These are phyloP conservation scores for Taphrina pruni DNA, from an alignment of 1,139 yeast species.

Conservation along the genomic window DNA sequence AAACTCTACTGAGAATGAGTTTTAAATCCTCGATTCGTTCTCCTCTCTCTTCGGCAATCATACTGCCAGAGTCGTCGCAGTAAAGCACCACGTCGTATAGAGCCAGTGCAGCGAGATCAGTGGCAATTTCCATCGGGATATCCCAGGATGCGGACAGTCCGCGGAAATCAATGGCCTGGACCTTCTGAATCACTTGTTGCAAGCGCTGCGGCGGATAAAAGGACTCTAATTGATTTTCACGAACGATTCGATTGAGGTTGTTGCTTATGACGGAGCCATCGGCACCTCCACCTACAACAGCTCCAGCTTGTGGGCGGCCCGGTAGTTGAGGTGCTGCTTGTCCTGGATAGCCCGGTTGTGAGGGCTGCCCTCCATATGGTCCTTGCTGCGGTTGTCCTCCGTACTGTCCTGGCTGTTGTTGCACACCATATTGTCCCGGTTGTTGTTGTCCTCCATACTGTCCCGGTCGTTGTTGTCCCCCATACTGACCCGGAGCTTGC, in stretches of 20 bases:
- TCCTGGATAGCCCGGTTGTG: slow-evolving; percentile 31
- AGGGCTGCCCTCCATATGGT: slow-evolving; percentile 43
- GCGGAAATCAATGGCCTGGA: slow-evolving; percentile 46
- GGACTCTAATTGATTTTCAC: slow-evolving; percentile 50
- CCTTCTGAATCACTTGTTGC: slow-evolving; percentile 49
- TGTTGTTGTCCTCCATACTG: slow-evolving; percentile 23
- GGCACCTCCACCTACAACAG: slow-evolving; percentile 19
- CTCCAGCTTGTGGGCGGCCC: slow-evolving; percentile 28
- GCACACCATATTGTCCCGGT: slow-evolving; percentile 44
- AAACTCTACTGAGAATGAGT: slow-evolving; percentile 50
- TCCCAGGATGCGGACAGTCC: slow-evolving; percentile 49
- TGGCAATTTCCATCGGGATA: slow-evolving; percentile 51
- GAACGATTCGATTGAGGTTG: slow-evolving; percentile 49
- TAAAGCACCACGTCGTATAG: slow-evolving; percentile 52
- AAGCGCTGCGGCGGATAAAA: slow-evolving; percentile 51
- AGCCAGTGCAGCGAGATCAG: slow-evolving; percentile 51
- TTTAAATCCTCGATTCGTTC: slow-evolving; percentile 52
- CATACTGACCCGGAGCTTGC: slow-evolving; percentile 44
- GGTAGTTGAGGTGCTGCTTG: slow-evolving; percentile 8
- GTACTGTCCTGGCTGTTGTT: slow-evolving; percentile 19
- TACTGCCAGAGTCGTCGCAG: slow-evolving; percentile 53
- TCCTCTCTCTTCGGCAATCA: slow-evolving; percentile 53
- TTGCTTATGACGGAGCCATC: slow-evolving; percentile 45
- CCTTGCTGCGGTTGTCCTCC: slow-evolving; percentile 30
- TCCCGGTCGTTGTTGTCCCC: slow-evolving; percentile 21